Evolutionary conservation across 2,329 filamentous ascomycete species (phyloP).

Genomic region (Penicillium capsulatum): DNA sequence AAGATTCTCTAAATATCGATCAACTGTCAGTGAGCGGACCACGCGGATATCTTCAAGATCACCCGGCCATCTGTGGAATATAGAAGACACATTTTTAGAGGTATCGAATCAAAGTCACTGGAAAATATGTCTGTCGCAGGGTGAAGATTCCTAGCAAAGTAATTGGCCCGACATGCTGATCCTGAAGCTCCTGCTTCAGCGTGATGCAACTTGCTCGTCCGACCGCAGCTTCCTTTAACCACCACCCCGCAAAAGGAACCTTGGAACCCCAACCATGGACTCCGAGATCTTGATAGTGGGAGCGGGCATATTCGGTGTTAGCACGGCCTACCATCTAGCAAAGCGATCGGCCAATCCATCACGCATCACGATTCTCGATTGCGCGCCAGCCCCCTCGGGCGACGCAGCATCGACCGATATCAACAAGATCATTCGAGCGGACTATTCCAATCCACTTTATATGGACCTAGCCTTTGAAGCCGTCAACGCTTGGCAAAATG

Average conservation of each 20-base stretch:
- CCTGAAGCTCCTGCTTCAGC: too few relatives aligned
- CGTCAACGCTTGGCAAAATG: conserved; percentile 56
- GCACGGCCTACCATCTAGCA: conserved; percentile 61
- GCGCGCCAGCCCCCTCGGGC: conserved; percentile 48
- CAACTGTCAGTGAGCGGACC: too few relatives aligned
- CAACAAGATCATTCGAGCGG: conserved; percentile 68
- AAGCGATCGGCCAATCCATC: conserved; percentile 47
- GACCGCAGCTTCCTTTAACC: background rate
- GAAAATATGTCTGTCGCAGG: too few relatives aligned
- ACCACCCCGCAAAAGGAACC: background rate
- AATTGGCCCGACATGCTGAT: too few relatives aligned
- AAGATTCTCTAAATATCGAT: too few relatives aligned
- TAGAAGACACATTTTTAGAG: too few relatives aligned
- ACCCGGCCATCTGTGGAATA: too few relatives aligned
- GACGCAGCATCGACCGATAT: conserved; percentile 66
- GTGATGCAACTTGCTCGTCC: too few relatives aligned
- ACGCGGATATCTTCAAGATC: too few relatives aligned
- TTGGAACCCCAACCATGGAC: conserved; percentile 10
- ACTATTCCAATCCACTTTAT: conserved; percentile 63
- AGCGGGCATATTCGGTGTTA: conserved; percentile 62
- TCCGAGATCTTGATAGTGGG: conserved; percentile 54
- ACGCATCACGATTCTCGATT: conserved; percentile 56
- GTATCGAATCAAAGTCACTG: too few relatives aligned
- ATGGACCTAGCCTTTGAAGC: conserved; percentile 62
- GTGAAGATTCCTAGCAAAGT: too few relatives aligned